These are phyloP conservation scores for Acer saccharum DNA, from an alignment of 345 rosid species.

Conservation along the genomic window DNA sequence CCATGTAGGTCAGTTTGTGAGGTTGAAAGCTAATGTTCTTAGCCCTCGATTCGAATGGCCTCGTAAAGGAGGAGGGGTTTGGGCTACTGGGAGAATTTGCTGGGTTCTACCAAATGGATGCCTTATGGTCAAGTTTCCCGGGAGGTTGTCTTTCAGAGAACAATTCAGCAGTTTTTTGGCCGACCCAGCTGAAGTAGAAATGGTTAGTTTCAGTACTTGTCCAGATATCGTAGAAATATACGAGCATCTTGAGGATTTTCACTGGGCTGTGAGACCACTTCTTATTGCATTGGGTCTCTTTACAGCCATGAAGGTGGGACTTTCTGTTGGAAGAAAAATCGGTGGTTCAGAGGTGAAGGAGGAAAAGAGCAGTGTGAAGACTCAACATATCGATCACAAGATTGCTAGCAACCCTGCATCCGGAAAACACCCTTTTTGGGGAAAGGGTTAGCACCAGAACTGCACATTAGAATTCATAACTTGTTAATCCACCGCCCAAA, in stretches of 20 bases:
- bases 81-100: slow-evolving; percentile 86
- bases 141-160: slow-evolving; percentile 60
- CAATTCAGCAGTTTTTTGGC: slow-evolving; percentile 58
- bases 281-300: slow-evolving; percentile 68
- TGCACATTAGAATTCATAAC: slow-evolving; percentile 14
- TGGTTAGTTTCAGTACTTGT: slow-evolving; percentile 60
- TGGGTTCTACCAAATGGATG: slow-evolving; percentile 78
- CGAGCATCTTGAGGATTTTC: slow-evolving; percentile 91
- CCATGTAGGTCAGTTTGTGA: slow-evolving; percentile 76
- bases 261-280: slow-evolving; percentile 91
- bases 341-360: slow-evolving; percentile 49
- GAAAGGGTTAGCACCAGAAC: slow-evolving; percentile 26
- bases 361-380: slow-evolving; percentile 18
- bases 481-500: not conserved
- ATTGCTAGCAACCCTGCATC: slow-evolving; percentile 31
- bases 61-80: slow-evolving; percentile 50
- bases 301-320: slow-evolving; percentile 66
- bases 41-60: slow-evolving; percentile 92
- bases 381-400: slow-evolving; percentile 29
- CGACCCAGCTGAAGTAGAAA: slow-evolving; percentile 89
- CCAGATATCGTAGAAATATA: slow-evolving; percentile 67
- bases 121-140: slow-evolving; percentile 77
- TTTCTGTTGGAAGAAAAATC: slow-evolving; percentile 50
- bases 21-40: slow-evolving; percentile 59
- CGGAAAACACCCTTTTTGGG: slow-evolving; percentile 46